phyloP scores from a whole-genome alignment of 371 early-diverging fungal species.

The Basidiobolus meristosporus region DNA sequence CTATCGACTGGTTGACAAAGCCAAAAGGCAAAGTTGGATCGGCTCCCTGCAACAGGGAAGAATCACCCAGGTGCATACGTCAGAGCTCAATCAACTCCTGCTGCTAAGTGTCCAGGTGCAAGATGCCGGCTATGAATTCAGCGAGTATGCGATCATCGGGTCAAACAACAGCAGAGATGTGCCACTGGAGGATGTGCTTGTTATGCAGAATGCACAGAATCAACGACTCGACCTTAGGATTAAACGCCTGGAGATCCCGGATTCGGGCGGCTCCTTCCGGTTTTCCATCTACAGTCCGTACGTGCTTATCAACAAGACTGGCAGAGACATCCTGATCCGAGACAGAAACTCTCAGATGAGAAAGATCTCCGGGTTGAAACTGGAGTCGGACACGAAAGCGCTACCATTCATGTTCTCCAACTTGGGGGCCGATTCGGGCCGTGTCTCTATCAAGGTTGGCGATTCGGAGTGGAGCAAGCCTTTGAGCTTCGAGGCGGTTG shows the following conservation, averaged over 20 bases:
- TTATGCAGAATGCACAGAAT: slow-evolving; percentile 15
- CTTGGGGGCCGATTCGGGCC: slow-evolving; percentile 52
- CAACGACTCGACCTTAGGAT: neutral
- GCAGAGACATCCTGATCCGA: slow-evolving; percentile 37
- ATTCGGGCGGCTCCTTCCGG: slow-evolving; percentile 44
- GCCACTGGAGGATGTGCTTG: slow-evolving; percentile 64
- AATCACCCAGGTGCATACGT: slow-evolving; percentile 57
- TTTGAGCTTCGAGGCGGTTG: slow-evolving; percentile 88
- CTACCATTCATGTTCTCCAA: slow-evolving; percentile 90
- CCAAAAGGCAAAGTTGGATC: slow-evolving; percentile 33
- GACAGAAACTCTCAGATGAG: slow-evolving; percentile 17
- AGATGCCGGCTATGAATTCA: slow-evolving; percentile 25
- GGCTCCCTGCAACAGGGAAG: slow-evolving; percentile 51
- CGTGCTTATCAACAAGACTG: slow-evolving; percentile 85
- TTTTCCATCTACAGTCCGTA: slow-evolving; percentile 49
- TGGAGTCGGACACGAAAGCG: slow-evolving; percentile 14
- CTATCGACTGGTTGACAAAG: slow-evolving; percentile 46
- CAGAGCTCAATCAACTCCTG: slow-evolving; percentile 67
- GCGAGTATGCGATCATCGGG: too few relatives aligned
- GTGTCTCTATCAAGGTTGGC: slow-evolving; percentile 55
- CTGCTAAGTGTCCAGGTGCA: slow-evolving; percentile 53
- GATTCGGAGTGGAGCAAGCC: slow-evolving; percentile 23
- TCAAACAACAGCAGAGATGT: slow-evolving; percentile 18
- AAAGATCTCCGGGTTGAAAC: slow-evolving; percentile 43
- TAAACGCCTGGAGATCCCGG: slow-evolving; percentile 21